Percentiles rank a stretch among this genome's conserved stretches.
Evolutionary conservation across 805 yeast species (phyloP).

Genomic region (Zygotorulaspora danielsina): DNA sequence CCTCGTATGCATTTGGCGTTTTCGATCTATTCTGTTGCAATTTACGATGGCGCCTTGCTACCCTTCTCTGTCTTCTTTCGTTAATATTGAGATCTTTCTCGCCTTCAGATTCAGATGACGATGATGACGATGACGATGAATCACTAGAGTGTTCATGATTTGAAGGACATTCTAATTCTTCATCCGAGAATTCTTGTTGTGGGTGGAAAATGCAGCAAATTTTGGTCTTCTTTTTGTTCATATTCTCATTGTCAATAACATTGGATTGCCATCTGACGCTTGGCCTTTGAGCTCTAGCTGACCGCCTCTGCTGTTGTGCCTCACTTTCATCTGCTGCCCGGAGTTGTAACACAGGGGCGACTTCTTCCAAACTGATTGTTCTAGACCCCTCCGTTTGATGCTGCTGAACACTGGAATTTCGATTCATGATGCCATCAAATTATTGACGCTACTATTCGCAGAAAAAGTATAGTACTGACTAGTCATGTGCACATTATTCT

Average conservation of each 20-base stretch:
- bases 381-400: constrained; percentile 17
- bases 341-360: constrained; percentile 27
- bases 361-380: constrained; percentile 22
- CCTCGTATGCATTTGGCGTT: constrained; percentile 82
- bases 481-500: too few relatives aligned
- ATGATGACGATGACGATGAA: constrained; percentile 30
- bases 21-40: constrained; percentile 29
- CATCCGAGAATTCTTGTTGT: constrained; percentile 55
- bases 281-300: constrained; percentile 33
- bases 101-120: constrained; percentile 42
- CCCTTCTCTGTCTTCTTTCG: constrained; percentile 34
- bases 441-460: not conserved
- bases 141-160: constrained; percentile 19
- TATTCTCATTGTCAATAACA: constrained; percentile 82
- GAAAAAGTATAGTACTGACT: not conserved
- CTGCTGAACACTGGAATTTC: constrained; percentile 8
- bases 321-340: constrained; percentile 18
- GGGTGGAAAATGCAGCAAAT: constrained; percentile 89
- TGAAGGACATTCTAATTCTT: constrained; percentile 29
- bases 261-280: constrained; percentile 81
- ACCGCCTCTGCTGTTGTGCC: constrained; percentile 5
- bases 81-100: constrained; percentile 34
- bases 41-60: constrained; percentile 34
- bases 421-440: not conserved
- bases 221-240: constrained; percentile 86